phyloP scores from a whole-genome alignment of 2,329 filamentous ascomycete species.

The Pestalotiopsis sp. region DNA sequence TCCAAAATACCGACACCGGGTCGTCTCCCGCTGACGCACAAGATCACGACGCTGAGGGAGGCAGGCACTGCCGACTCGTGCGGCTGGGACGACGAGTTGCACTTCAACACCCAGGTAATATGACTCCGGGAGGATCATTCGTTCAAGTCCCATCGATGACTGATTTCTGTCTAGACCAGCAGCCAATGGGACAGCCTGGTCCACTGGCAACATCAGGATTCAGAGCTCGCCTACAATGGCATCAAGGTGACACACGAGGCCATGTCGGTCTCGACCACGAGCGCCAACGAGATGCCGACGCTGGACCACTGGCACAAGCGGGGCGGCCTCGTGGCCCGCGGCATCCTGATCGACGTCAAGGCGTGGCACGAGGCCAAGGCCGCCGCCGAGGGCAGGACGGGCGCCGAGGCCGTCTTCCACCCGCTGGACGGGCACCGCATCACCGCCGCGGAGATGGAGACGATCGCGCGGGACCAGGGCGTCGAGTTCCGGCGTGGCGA shows the following conservation, averaged over 20 bases:
- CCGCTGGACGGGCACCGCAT: slow-evolving; percentile 56
- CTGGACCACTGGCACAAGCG: slow-evolving; percentile 52
- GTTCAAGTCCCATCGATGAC: background rate
- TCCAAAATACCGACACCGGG: slow-evolving; percentile 37
- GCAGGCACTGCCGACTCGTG: slow-evolving; percentile 25
- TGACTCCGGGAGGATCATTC: background rate
- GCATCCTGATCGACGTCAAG: slow-evolving; percentile 58
- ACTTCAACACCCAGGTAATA: slow-evolving; percentile 54
- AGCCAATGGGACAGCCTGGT: slow-evolving; percentile 59
- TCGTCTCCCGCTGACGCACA: slow-evolving; percentile 38
- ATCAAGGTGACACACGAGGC: slow-evolving; percentile 36
- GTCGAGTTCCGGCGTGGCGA: slow-evolving; percentile 68
- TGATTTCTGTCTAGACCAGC: slow-evolving; percentile 22
- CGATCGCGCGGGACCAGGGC: slow-evolving; percentile 60
- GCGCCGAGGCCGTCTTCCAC: slow-evolving; percentile 46
- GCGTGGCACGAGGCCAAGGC: slow-evolving; percentile 33
- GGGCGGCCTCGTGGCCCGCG: slow-evolving; percentile 55
- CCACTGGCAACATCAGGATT: slow-evolving; percentile 46
- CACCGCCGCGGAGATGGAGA: slow-evolving; percentile 54
- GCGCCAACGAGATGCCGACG: slow-evolving; percentile 36
- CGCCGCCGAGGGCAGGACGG: slow-evolving; percentile 48
- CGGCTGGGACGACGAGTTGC: slow-evolving; percentile 51
- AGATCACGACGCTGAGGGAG: slow-evolving; percentile 34
- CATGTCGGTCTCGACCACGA: slow-evolving; percentile 30
- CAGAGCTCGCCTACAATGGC: slow-evolving; percentile 52